Conservation (phyloP, 1,284 basidiomycete species). For the Ganoderma boninense region DNA sequence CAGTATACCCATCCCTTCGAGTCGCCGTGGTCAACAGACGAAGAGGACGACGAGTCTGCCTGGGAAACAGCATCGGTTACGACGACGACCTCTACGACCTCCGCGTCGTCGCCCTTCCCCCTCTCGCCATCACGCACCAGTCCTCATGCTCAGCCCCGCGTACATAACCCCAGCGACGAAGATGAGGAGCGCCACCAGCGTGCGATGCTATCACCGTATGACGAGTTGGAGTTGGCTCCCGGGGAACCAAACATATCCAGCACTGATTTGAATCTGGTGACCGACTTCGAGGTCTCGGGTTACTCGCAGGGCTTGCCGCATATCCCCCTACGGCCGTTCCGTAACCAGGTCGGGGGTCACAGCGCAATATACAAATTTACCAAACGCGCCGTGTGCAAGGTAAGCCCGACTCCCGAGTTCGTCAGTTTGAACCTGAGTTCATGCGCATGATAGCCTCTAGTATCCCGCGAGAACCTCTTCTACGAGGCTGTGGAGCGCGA, state of each 20-base stretch:
- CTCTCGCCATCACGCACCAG: constrained; percentile 44
- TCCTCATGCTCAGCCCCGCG: constrained; percentile 40
- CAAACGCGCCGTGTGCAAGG: constrained; percentile 98
- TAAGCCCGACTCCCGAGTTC: constrained; percentile 46
- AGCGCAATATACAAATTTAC: constrained; percentile 99
- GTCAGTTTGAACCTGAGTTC: constrained; percentile 13
- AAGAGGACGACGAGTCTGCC: constrained; percentile 72
- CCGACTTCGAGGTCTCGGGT: constrained; percentile 40
- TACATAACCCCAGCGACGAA: constrained; percentile 46
- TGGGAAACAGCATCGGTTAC: constrained; percentile 76
- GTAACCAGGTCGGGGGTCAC: constrained; percentile 98
- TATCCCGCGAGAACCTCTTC: constrained; percentile 96
- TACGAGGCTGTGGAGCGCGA: constrained; percentile 97
- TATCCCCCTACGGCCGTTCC: constrained; percentile 94
- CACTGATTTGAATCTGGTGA: constrained; percentile 32
- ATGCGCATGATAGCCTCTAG: constrained; percentile 78
- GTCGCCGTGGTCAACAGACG: constrained; percentile 79
- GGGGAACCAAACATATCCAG: constrained; percentile 21
- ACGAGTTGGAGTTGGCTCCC: constrained; percentile 39
- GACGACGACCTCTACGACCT: constrained; percentile 65
- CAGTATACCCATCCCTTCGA: constrained; percentile 24
- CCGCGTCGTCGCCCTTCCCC: constrained; percentile 50
- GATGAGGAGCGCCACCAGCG: constrained; percentile 43
- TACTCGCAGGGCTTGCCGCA: constrained; percentile 75
- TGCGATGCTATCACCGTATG: constrained; percentile 36